A percentile compares a stretch with the other conserved stretches of the same genome.
Conservation (phyloP, 1,284 basidiomycete genomes). For the Anthracocystis walkeri region DNA sequence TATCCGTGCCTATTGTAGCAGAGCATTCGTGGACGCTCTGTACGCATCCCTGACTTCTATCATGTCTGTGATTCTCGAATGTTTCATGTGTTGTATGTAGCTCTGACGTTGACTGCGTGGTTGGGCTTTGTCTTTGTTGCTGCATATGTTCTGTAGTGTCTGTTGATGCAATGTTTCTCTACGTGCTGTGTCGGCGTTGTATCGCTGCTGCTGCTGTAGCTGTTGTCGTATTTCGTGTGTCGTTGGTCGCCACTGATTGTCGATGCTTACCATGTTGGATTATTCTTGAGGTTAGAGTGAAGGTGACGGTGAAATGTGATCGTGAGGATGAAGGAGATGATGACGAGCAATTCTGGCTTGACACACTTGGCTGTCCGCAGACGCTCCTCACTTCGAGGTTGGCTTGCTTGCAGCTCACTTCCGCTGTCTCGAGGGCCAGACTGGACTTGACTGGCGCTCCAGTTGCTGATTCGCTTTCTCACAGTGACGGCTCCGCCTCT, state of each 20-base stretch:
- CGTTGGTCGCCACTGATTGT: constrained; percentile 12
- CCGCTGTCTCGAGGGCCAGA: too few species aligned
- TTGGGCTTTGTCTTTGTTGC: neutral
- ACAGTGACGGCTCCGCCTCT: too few species aligned
- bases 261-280: constrained; percentile 54
- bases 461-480: too few species aligned
- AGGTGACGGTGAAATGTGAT: constrained; percentile 52
- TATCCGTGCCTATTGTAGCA: too few species aligned
- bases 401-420: neutral
- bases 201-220: constrained; percentile 19
- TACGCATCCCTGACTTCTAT: too few species aligned
- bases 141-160: neutral
- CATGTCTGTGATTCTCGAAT: too few species aligned
- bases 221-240: constrained; percentile 15
- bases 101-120: too few species aligned
- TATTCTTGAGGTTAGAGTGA: constrained; percentile 49
- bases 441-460: too few species aligned
- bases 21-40: too few species aligned
- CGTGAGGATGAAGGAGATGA: constrained; percentile 42
- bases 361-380: constrained; percentile 8
- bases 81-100: too few species aligned
- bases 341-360: constrained; percentile 20
- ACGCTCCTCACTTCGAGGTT: neutral
- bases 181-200: constrained; percentile 5
- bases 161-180: neutral